Percentiles rank a stretch among this genome's conserved stretches.
These are phyloP conservation scores for Closterium sp. DNA, from an alignment of 139 green algal species.

Conservation along the genomic window DNA sequence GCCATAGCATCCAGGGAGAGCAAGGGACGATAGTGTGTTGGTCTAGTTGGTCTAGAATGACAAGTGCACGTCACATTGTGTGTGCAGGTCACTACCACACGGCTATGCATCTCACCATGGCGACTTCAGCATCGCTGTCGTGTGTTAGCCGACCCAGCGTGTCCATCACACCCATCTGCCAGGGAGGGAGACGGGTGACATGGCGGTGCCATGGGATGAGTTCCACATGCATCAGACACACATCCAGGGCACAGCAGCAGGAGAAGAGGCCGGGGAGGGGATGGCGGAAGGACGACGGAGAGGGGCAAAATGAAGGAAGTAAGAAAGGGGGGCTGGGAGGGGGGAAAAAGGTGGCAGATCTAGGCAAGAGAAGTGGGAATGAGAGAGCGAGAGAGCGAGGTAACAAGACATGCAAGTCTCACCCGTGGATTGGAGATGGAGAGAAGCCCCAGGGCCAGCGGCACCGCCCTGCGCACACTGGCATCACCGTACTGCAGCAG, in stretches of 20 bases:
- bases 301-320: too few relatives aligned
- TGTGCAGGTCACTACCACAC: too few relatives aligned
- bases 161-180: constrained; percentile 81
- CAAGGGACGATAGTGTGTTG: too few relatives aligned
- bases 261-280: background rate
- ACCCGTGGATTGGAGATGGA: constrained; percentile 75
- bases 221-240: background rate
- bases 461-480: constrained; percentile 71
- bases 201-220: background rate
- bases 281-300: too few relatives aligned
- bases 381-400: background rate
- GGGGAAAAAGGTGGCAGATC: too few relatives aligned
- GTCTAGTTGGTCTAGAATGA: too few relatives aligned
- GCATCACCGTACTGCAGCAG: constrained; percentile 89
- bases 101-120: constrained; percentile 50
- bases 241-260: background rate
- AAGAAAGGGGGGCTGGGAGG: background rate
- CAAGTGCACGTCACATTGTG: too few relatives aligned
- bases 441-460: constrained; percentile 87
- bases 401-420: background rate
- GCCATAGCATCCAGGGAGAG: too few relatives aligned
- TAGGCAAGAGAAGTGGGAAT: too few relatives aligned
- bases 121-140: constrained; percentile 77
- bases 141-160: constrained; percentile 88
- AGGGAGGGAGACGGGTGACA: background rate